A percentile compares a stretch with the other conserved stretches of the same genome.
Evolutionary conservation across 2,329 filamentous ascomycete genomes (phyloP).

Genomic region (Penicillium sp.): DNA sequence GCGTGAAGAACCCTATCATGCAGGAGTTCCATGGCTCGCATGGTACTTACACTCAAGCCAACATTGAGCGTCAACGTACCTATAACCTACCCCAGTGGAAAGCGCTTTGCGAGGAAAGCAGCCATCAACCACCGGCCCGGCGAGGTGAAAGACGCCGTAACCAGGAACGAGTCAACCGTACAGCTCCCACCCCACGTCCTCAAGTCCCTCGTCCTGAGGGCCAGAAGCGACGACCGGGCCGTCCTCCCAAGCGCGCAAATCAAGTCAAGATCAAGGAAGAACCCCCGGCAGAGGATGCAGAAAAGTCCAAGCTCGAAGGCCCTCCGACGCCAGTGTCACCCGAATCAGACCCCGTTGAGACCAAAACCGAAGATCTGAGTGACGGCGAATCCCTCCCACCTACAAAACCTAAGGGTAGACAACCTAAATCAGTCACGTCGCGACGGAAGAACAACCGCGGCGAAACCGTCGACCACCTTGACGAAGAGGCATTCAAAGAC

Average conservation of each 20-base stretch:
- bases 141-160: constrained; percentile 62
- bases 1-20: constrained; percentile 94
- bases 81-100: constrained; percentile 98
- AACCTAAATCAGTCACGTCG: constrained; percentile 73
- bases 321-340: constrained; percentile 57
- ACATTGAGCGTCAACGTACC: constrained; percentile 90
- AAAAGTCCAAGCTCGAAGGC: constrained; percentile 44
- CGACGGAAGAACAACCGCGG: constrained; percentile 81
- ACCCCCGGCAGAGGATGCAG: constrained; percentile 35
- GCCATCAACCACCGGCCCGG: constrained; percentile 89
- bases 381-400: constrained; percentile 44
- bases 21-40: constrained; percentile 97
- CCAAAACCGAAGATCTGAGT: constrained; percentile 56
- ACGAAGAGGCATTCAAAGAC: constrained; percentile 84
- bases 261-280: constrained; percentile 42
- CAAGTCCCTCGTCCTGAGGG: constrained; percentile 39
- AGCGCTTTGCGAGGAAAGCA: constrained; percentile 85
- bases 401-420: constrained; percentile 52
- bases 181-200: constrained; percentile 33
- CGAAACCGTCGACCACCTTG: constrained; percentile 73
- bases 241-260: constrained; percentile 39
- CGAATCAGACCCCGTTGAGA: constrained; percentile 50
- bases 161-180: constrained; percentile 48
- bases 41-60: constrained; percentile 94
- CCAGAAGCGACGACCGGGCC: constrained; percentile 48